Evolutionary conservation across 495 filamentous ascomycete genomes (phyloP).

Genomic region (Penicillium cinerascens): DNA sequence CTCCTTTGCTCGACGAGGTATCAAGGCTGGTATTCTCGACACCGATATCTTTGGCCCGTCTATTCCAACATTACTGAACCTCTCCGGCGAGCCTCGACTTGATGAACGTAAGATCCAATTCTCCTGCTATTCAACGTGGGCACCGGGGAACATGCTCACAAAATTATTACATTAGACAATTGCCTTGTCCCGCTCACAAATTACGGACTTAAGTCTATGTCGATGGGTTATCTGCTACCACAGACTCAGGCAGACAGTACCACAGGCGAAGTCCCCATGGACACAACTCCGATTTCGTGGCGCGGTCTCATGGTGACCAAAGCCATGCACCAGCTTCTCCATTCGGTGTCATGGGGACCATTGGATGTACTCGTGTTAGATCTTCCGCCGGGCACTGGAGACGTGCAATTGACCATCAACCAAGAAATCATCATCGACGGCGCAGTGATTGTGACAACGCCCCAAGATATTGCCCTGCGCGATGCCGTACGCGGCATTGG

Average conservation of each 20-base stretch:
- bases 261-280: slow-evolving; percentile 42
- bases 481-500: slow-evolving; percentile 87
- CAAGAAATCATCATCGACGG: slow-evolving; percentile 87
- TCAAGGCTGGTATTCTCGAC: slow-evolving; percentile 83
- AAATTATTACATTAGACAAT: slow-evolving; percentile 50
- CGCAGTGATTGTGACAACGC: slow-evolving; percentile 87
- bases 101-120: slow-evolving; percentile 48
- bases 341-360: slow-evolving; percentile 86
- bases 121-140: not conserved
- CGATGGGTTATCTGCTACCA: slow-evolving; percentile 87
- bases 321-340: slow-evolving; percentile 89
- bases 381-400: slow-evolving; percentile 89
- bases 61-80: slow-evolving; percentile 83
- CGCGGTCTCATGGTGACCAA: slow-evolving; percentile 97
- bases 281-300: slow-evolving; percentile 86
- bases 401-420: slow-evolving; percentile 88
- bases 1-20: slow-evolving; percentile 73
- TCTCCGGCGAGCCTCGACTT: slow-evolving; percentile 69
- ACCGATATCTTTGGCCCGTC: slow-evolving; percentile 96
- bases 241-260: slow-evolving; percentile 25
- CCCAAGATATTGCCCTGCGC: slow-evolving; percentile 83
- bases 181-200: slow-evolving; percentile 85
- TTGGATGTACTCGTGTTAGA: slow-evolving; percentile 86
- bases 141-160: not conserved
- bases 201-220: slow-evolving; percentile 97